These are phyloP conservation scores for Diddensiella transvaalensis DNA, from an alignment of 805 yeast species.

Conservation along the genomic window DNA sequence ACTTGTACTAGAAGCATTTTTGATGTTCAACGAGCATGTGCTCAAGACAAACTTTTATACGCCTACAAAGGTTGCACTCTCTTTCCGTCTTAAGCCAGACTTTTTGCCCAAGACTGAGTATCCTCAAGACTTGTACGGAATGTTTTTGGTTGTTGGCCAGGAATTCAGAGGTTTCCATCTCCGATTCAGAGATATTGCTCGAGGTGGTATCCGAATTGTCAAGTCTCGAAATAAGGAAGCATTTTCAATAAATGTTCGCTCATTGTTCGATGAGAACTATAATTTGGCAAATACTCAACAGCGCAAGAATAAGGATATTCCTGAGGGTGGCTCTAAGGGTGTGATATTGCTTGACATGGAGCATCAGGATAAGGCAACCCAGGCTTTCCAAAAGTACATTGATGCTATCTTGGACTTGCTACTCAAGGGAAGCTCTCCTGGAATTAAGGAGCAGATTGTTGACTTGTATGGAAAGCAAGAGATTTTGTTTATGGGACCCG, in stretches of 20 bases:
- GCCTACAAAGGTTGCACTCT: constrained; percentile 90
- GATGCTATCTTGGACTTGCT: constrained; percentile 86
- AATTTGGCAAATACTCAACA: constrained; percentile 95
- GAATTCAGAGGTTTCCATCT: constrained; percentile 98
- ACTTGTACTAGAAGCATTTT: constrained; percentile 75
- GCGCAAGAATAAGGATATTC: constrained; percentile 94
- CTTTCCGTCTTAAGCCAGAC: constrained; percentile 84
- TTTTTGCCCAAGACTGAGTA: constrained; percentile 83
- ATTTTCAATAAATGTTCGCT: constrained; percentile 77
- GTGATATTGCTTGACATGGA: constrained; percentile 73
- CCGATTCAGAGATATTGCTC: constrained; percentile 92
- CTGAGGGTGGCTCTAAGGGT: constrained; percentile 99
- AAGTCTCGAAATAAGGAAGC: constrained; percentile 82
- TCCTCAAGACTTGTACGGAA: constrained; percentile 90
- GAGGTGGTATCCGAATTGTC: constrained; percentile 97
- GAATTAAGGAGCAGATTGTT: constrained; percentile 76
- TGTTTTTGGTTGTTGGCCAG: constrained; percentile 93
- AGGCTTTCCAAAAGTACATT: constrained; percentile 87
- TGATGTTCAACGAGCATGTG: constrained; percentile 78
- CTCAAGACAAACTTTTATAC: constrained; percentile 92
- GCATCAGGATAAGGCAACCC: constrained; percentile 74
- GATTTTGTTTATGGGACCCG: constrained; percentile 97
- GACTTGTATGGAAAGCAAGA: constrained; percentile 82
- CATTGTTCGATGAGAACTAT: constrained; percentile 93
- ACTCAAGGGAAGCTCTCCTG: constrained; percentile 65